phyloP scores from a whole-genome alignment of 345 rosid genomes.

The Hibiscus trionum region DNA sequence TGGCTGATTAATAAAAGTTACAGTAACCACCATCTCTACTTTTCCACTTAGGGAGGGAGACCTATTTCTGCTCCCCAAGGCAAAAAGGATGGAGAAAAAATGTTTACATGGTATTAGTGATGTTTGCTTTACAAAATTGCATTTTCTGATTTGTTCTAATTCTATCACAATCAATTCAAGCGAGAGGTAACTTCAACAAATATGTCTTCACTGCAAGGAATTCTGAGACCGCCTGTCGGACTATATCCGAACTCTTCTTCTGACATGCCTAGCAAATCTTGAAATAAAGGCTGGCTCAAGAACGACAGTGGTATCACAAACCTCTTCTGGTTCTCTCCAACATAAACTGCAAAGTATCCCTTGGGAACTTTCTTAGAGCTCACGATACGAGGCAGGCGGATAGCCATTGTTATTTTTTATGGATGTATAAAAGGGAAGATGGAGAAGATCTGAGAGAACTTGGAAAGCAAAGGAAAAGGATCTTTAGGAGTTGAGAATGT shows the following conservation, averaged over 20 bases:
- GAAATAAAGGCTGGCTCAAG: conserved; percentile 27
- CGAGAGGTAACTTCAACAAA: conserved; percentile 9
- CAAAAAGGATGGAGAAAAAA: neutral
- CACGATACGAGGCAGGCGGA: neutral
- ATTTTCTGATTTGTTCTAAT: neutral
- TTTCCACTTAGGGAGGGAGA: neutral
- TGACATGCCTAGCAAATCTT: conserved; percentile 20
- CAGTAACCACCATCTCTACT: neutral
- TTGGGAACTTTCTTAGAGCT: conserved; percentile 12
- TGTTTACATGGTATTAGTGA: neutral
- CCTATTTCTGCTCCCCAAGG: too few species aligned
- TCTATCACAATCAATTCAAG: neutral
- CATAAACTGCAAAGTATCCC: conserved; percentile 7
- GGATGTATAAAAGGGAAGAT: neutral
- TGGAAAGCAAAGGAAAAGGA: neutral
- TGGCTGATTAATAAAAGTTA: neutral
- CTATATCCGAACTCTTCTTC: conserved; percentile 34
- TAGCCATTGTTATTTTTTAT: neutral
- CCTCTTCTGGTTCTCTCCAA: conserved; percentile 32
- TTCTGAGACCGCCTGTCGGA: conserved; percentile 35
- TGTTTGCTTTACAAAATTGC: conserved; percentile 12
- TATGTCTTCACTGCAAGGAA: conserved; percentile 29
- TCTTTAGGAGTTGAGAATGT: neutral
- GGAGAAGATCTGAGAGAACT: neutral
- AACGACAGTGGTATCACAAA: conserved; percentile 26